phyloP scores from a whole-genome alignment of 2,329 filamentous ascomycete genomes.

The Thielaviopsis ethacetica region DNA sequence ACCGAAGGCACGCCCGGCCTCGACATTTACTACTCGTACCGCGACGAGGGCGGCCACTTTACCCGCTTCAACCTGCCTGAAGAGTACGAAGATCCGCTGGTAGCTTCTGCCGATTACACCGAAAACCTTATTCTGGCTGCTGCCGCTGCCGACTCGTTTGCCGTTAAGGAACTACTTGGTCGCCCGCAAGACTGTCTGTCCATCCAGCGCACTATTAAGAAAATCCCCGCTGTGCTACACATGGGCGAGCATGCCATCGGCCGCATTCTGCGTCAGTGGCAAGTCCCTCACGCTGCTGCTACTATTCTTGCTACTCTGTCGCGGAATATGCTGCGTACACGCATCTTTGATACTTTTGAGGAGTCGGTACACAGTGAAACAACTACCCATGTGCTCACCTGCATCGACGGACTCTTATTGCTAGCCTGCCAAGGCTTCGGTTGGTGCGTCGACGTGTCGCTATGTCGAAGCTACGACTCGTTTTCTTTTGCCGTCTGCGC shows the following conservation, averaged over 20 bases:
- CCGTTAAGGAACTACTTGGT: neutral
- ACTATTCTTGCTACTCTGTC: neutral
- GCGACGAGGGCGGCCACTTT: neutral
- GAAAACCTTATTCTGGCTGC: neutral
- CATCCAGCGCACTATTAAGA: neutral
- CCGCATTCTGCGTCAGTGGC: neutral
- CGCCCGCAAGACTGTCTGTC: neutral
- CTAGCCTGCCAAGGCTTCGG: neutral
- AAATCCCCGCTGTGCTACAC: neutral
- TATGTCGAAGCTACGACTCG: neutral
- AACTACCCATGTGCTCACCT: neutral
- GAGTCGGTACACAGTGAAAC: neutral
- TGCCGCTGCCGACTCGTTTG: neutral
- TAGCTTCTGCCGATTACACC: neutral
- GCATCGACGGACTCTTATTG: neutral
- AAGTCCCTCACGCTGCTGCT: neutral
- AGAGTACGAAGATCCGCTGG: neutral
- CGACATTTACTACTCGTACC: constrained; percentile 6
- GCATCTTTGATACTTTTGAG: neutral
- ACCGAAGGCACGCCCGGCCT: neutral
- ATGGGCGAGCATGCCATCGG: neutral
- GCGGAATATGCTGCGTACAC: neutral
- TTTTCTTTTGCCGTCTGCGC: neutral
- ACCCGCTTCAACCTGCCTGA: neutral
- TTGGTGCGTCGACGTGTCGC: neutral